Evolutionary conservation across 2,329 filamentous ascomycete genomes (phyloP).

Genomic region (Dothideomycetes sp.): DNA sequence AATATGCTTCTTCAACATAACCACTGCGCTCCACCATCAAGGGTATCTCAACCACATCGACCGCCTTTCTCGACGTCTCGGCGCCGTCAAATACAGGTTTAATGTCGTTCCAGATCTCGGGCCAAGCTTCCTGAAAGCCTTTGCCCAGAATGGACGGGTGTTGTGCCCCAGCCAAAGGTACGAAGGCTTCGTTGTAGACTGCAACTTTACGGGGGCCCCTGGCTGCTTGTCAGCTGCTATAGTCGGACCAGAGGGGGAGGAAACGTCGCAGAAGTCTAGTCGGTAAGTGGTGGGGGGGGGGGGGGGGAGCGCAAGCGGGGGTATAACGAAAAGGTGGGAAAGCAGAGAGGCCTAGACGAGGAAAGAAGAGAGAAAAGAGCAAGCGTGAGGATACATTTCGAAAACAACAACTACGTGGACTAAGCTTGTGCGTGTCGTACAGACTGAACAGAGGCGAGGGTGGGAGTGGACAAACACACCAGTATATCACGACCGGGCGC

Average conservation of each 20-base stretch:
- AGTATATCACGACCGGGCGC: slow-evolving; percentile 21
- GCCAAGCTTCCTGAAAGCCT: slow-evolving; percentile 5
- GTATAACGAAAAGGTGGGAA: too few relatives aligned
- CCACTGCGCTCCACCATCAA: slow-evolving; percentile 8
- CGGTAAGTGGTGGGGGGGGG: neutral
- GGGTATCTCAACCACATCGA: slow-evolving; percentile 7
- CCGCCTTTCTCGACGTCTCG: slow-evolving; percentile 3
- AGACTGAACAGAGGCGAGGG: too few relatives aligned
- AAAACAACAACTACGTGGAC: too few relatives aligned
- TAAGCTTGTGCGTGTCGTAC: too few relatives aligned
- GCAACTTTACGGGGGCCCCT: slow-evolving; percentile 4
- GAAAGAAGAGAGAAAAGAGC: too few relatives aligned
- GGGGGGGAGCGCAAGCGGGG: too few relatives aligned
- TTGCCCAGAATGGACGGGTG: slow-evolving; percentile 9
- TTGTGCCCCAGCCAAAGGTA: neutral
- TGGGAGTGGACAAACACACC: too few relatives aligned
- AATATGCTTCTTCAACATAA: slow-evolving; percentile 9
- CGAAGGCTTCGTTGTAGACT: slow-evolving; percentile 10
- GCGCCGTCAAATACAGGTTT: slow-evolving; percentile 9
- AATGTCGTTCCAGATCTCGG: slow-evolving; percentile 7
- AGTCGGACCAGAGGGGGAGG: too few relatives aligned
- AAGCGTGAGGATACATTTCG: too few relatives aligned
- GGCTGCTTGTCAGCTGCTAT: too few relatives aligned
- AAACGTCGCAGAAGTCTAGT: neutral
- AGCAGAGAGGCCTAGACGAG: too few relatives aligned